Conservation (phyloP, 2,329 filamentous ascomycete species). For the Aspergillus melleus region DNA sequence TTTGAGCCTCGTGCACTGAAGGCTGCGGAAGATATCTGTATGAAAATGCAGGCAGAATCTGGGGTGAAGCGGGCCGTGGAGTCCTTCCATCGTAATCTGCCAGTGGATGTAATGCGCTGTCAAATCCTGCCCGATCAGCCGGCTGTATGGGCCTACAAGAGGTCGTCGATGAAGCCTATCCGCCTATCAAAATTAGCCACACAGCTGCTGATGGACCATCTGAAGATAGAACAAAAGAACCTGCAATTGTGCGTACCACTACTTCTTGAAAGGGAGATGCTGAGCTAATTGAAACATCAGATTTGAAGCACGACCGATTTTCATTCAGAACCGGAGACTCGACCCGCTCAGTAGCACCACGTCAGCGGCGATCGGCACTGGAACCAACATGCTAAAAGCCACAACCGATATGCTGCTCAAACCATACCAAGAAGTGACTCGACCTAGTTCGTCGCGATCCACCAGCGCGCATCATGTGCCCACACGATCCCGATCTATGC, state of each 20-base stretch:
- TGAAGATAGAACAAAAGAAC: slow-evolving; percentile 20
- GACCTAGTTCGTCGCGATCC: background rate
- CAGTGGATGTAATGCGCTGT: slow-evolving; percentile 27
- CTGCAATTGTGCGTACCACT: slow-evolving; percentile 20
- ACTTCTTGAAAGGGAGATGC: background rate
- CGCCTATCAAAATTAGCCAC: slow-evolving; percentile 26
- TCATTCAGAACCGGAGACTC: slow-evolving; percentile 37
- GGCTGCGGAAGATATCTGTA: slow-evolving; percentile 38
- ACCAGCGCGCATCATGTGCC: background rate
- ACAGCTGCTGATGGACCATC: slow-evolving; percentile 25
- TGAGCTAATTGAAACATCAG: background rate
- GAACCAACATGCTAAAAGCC: slow-evolving; percentile 26
- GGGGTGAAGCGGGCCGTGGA: slow-evolving; percentile 45
- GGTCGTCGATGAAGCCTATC: slow-evolving; percentile 7
- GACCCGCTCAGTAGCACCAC: slow-evolving; percentile 32
- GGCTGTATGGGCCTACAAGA: slow-evolving; percentile 30
- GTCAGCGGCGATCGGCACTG: slow-evolving; percentile 27
- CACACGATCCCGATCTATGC: background rate
- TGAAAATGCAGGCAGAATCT: slow-evolving; percentile 44
- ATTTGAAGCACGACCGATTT: slow-evolving; percentile 26
- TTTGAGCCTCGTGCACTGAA: slow-evolving; percentile 39
- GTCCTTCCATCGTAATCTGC: slow-evolving; percentile 45
- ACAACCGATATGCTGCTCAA: slow-evolving; percentile 29
- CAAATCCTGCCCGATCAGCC: slow-evolving; percentile 24
- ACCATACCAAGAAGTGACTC: slow-evolving; percentile 28